Percentiles rank a stretch among this genome's conserved stretches.
Evolutionary conservation across 768 basidiomycete genomes (phyloP).

Genomic region (Coprinellus micaceus): DNA sequence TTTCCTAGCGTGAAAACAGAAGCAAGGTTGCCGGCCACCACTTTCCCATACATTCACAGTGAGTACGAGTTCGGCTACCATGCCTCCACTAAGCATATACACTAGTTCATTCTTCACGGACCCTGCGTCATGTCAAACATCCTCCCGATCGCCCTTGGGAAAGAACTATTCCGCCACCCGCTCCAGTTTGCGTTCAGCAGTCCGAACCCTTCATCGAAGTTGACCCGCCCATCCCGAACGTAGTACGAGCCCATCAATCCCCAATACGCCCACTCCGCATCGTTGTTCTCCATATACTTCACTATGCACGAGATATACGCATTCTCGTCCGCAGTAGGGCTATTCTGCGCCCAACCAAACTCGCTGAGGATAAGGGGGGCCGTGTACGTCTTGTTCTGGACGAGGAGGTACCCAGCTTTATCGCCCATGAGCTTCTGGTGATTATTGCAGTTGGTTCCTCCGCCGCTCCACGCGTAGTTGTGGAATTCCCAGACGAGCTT

Average conservation of each 20-base stretch:
- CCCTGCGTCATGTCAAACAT: conserved; percentile 12
- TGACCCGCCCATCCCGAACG: conserved; percentile 13
- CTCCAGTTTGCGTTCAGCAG: conserved; percentile 17
- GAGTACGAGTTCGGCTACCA: too few species aligned
- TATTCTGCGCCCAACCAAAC: conserved; percentile 15
- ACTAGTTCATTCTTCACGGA: neutral
- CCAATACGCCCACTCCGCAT: conserved; percentile 20
- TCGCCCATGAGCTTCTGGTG: conserved; percentile 16
- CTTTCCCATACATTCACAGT: too few species aligned
- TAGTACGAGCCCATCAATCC: conserved; percentile 18
- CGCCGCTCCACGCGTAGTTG: conserved; percentile 11
- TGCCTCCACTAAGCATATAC: too few species aligned
- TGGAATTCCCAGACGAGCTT: conserved; percentile 15
- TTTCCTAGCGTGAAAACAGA: too few species aligned
- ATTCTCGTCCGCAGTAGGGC: conserved; percentile 6
- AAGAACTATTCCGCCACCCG: conserved; percentile 13
- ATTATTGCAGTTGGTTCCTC: neutral
- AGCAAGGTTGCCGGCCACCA: too few species aligned
- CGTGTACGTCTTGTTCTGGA: conserved; percentile 12
- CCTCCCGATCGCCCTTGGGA: conserved; percentile 4
- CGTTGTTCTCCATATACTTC: conserved; percentile 16
- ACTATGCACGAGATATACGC: conserved; percentile 13
- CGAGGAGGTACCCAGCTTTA: conserved; percentile 13
- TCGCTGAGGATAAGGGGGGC: conserved; percentile 16
- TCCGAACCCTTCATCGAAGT: conserved; percentile 17